phyloP scores from a whole-genome alignment of 306 rosid genomes.

The Echinosophora koreensis region DNA sequence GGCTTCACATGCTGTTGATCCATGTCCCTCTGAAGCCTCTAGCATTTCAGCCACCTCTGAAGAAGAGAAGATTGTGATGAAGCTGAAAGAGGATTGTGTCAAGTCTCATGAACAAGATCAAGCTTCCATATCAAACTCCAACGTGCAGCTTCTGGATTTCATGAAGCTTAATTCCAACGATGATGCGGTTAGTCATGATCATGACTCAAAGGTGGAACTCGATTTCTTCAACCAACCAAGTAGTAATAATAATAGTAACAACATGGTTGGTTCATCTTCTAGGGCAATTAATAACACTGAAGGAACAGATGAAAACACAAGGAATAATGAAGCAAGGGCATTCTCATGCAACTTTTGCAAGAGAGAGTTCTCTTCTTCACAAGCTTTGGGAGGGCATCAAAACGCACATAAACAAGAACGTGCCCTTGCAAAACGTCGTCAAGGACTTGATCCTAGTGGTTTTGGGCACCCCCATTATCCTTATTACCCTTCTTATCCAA shows the following conservation, averaged over 20 bases:
- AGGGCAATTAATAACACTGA: not conserved
- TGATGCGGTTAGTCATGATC: not conserved
- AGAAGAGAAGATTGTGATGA: constrained; percentile 4
- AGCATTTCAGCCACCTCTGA: constrained; percentile 51
- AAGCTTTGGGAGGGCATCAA: constrained; percentile 88
- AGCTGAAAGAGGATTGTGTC: constrained; percentile 36
- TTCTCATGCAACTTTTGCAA: constrained; percentile 77
- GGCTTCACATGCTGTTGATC: constrained; percentile 41
- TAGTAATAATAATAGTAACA: not conserved
- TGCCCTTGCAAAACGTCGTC: constrained; percentile 70
- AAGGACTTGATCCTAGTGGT: constrained; percentile 51
- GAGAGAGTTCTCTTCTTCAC: constrained; percentile 77
- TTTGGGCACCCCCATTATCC: constrained; percentile 47
- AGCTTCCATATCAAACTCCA: constrained; percentile 28
- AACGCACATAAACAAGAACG: constrained; percentile 87
- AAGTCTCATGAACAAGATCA: not conserved
- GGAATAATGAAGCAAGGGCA: constrained; percentile 46
- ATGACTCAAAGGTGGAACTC: constrained; percentile 27
- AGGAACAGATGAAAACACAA: constrained; percentile 5
- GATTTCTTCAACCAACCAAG: constrained; percentile 39
- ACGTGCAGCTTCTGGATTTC: constrained; percentile 41
- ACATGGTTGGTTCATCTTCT: constrained; percentile 32
- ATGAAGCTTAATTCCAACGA: constrained; percentile 45
- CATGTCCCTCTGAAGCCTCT: constrained; percentile 53
- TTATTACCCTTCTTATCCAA: constrained; percentile 55